phyloP scores from a whole-genome alignment of 2,329 filamentous ascomycete species.

The Fusarium sp. region DNA sequence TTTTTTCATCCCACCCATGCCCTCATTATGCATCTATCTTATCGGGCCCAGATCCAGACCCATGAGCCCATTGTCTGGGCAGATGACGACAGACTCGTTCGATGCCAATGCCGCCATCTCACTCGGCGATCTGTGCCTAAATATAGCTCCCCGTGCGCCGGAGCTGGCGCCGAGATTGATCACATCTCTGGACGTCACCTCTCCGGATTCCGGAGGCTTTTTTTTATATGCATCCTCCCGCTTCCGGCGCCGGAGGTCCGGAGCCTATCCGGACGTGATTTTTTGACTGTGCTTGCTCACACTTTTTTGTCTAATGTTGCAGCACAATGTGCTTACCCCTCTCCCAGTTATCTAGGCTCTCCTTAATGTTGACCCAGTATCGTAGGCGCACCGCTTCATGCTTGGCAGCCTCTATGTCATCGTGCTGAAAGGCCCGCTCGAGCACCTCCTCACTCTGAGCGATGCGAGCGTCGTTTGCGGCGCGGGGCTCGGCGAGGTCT shows the following conservation, averaged over 20 bases:
- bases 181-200: not conserved
- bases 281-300: not conserved
- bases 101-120: constrained; percentile 8
- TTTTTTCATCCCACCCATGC: not conserved
- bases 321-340: constrained; percentile 69
- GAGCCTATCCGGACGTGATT: not conserved
- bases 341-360: constrained; percentile 85
- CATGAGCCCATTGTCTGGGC: constrained; percentile 10
- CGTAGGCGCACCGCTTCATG: constrained; percentile 77
- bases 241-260: constrained; percentile 2
- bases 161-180: constrained; percentile 1
- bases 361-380: constrained; percentile 90
- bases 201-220: not conserved
- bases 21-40: not conserved
- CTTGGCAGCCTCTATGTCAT: constrained; percentile 71
- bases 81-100: constrained; percentile 13
- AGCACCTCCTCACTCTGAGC: constrained; percentile 67
- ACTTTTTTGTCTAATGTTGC: constrained; percentile 52
- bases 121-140: not conserved
- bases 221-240: not conserved
- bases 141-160: not conserved
- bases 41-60: not conserved
- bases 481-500: constrained; percentile 66
- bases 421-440: constrained; percentile 68
- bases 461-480: constrained; percentile 73